Conservation (phyloP, 1,284 basidiomycete species). For the Ganoderma multipileum region DNA sequence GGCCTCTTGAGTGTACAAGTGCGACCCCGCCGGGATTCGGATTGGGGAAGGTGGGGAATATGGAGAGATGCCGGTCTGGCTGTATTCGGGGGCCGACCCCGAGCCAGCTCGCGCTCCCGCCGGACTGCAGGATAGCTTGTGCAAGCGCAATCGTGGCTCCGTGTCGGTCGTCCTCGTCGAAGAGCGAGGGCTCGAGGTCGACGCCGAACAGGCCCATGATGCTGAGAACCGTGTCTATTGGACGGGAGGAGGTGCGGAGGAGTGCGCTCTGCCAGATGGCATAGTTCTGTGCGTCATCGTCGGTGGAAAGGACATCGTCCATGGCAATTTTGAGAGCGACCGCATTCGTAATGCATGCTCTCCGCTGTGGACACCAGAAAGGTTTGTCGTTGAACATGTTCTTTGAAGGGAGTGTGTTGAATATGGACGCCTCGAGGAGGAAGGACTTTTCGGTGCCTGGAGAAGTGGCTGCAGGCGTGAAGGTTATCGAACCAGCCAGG, state of each 20-base stretch:
- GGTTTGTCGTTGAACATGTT: conserved; percentile 3
- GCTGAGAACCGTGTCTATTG: conserved; percentile 39
- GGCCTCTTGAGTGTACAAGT: neutral
- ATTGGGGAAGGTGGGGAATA: conserved; percentile 35
- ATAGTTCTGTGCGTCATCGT: conserved; percentile 10
- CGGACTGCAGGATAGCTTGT: conserved; percentile 28
- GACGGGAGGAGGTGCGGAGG: conserved; percentile 36
- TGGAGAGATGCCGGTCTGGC: conserved; percentile 26
- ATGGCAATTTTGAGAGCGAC: conserved; percentile 24
- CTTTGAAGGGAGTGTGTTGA: conserved; percentile 10
- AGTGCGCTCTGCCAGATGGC: conserved; percentile 34
- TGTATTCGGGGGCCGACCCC: conserved; percentile 17
- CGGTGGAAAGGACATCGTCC: conserved; percentile 9
- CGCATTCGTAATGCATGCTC: conserved; percentile 18
- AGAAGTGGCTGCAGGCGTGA: neutral
- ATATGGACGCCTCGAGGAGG: conserved; percentile 9
- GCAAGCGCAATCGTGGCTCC: conserved; percentile 36
- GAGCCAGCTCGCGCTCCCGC: conserved; percentile 36
- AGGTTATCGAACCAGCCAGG: conserved; percentile 7
- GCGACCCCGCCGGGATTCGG: conserved; percentile 23
- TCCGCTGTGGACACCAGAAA: conserved; percentile 9
- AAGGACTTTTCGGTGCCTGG: conserved; percentile 8
- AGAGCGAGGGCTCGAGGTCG: conserved; percentile 27
- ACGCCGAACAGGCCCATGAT: conserved; percentile 40
- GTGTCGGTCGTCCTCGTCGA: conserved; percentile 30